Evolutionary conservation across 2,329 filamentous ascomycete species (phyloP), one percentile per base, ranked within the genome.

Genomic region (Aureobasidium sp.): DNA sequence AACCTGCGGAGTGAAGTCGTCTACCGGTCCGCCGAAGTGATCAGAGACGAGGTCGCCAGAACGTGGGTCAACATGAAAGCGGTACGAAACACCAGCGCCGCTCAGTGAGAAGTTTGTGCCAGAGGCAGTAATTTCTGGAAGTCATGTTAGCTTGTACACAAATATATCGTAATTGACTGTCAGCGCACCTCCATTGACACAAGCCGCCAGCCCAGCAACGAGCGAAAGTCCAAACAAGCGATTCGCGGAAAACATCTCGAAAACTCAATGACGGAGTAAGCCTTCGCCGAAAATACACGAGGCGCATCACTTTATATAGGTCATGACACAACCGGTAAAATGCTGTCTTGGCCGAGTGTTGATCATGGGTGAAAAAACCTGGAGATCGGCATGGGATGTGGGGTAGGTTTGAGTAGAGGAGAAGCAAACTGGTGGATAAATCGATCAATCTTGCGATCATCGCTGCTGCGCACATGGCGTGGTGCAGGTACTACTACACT

Each of bases 1-100:
- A 43, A 81, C 79, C 1, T 80, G 78, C 0, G 83, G 81, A 2
- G 85, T 79, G 20, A 85, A 81, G 58, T 89, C 88, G 3, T 82
- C 82, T 4, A 85, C 80, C 1, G 80, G 81, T 16, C 83, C 87
- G 48, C 89, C 89, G 68, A 89, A 91, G 71, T 91, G 88, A 69
- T 90, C 88, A 0, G 85, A 83, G 20, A 87, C 74, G 43, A 91
- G 80, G 64, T 91, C 88, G 5, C 85, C 83, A 0, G 84, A 86
- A 11, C 72, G 73, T 3, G 82, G 76, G 68, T 91, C 85, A 51
- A 90, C 87, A 68, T 90, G 89, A 73, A 91, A 90, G 51, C 87
- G 85, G 71, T 91, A 91, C 1, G 88, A 90, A 36, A 89, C 80
- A 68, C 81, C 80, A 53, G 85, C 77, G 31, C 85, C 87, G 36